Conservation (phyloP, 805 yeast genomes). For the Nakazawaea ernobii region DNA sequence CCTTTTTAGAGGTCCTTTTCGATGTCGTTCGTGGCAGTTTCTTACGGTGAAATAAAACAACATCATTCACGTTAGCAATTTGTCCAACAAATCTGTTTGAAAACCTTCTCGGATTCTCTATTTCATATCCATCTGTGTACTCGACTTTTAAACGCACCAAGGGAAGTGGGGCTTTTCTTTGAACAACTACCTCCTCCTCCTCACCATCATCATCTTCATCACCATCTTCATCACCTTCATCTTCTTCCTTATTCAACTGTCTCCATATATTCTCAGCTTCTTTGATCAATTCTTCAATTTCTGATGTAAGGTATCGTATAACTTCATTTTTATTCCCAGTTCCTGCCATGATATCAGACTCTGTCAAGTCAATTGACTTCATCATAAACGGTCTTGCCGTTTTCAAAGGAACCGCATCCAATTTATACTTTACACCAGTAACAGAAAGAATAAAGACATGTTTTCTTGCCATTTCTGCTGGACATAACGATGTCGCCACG, state of each 20-base stretch:
- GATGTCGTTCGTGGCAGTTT: conserved; percentile 19
- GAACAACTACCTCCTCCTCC: conserved; percentile 12
- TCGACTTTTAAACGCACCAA: conserved; percentile 79
- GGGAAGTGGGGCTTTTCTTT: conserved; percentile 55
- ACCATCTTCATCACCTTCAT: conserved; percentile 12
- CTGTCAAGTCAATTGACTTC: conserved; percentile 53
- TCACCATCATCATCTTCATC: conserved; percentile 17
- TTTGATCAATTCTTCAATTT: conserved; percentile 63
- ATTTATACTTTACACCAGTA: conserved; percentile 45
- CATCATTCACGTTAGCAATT: conserved; percentile 89
- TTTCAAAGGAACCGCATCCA: conserved; percentile 58
- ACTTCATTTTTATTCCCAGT: conserved; percentile 56
- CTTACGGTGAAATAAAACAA: conserved; percentile 62
- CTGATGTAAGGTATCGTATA: conserved; percentile 47
- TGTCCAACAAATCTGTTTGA: conserved; percentile 86
- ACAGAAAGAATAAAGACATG: conserved; percentile 68
- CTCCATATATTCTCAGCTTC: conserved; percentile 50
- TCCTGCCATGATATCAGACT: conserved; percentile 54
- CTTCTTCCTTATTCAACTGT: conserved; percentile 18
- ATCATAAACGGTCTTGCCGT: conserved; percentile 81
- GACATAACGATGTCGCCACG: conserved; percentile 83
- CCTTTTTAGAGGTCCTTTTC: not conserved
- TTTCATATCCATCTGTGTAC: conserved; percentile 84
- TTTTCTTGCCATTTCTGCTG: conserved; percentile 76
- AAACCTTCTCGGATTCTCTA: conserved; percentile 85